Percentiles rank a stretch among this genome's conserved stretches.
These are phyloP conservation scores for Phaeolepiota aurea DNA, from an alignment of 768 basidiomycete genomes.

Conservation along the genomic window DNA sequence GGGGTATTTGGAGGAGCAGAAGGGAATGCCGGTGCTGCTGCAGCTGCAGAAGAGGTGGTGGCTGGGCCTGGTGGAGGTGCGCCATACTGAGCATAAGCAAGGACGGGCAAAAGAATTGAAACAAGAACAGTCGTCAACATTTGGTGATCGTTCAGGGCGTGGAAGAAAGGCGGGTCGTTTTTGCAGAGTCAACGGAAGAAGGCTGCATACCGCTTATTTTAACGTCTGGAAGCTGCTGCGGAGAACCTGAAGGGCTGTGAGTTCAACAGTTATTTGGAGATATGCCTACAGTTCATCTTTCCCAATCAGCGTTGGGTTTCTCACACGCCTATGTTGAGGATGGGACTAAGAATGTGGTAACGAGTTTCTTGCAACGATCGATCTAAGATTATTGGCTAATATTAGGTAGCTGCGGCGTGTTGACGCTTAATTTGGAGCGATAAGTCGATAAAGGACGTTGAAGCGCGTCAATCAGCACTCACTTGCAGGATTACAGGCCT, in stretches of 20 bases:
- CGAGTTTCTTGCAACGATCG: no score
- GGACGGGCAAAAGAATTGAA: slow-evolving; percentile 18
- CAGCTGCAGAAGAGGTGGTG: slow-evolving; percentile 12
- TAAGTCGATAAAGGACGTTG: no score
- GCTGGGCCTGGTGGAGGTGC: slow-evolving; percentile 12
- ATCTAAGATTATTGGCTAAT: no score
- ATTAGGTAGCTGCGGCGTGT: no score
- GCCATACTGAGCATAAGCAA: slow-evolving; percentile 32
- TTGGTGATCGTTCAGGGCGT: slow-evolving; percentile 6
- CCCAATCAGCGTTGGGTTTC: no score
- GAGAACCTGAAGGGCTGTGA: background rate
- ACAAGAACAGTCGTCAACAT: background rate
- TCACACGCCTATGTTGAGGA: no score
- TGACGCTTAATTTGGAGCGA: no score
- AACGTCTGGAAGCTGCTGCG: slow-evolving; percentile 1
- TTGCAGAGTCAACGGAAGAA: background rate
- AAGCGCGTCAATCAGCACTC: no score
- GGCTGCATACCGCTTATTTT: slow-evolving; percentile 1
- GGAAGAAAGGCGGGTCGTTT: background rate
- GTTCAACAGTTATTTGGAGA: no score
- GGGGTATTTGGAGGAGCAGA: slow-evolving; percentile 29
- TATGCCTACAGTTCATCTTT: no score
- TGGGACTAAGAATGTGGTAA: no score
- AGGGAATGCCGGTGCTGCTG: slow-evolving; percentile 21
- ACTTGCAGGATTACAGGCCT: no score